Base-by-base conservation (phyloP, 768 basidiomycete genomes). In the Strobilomyces dryophilus region DNA sequence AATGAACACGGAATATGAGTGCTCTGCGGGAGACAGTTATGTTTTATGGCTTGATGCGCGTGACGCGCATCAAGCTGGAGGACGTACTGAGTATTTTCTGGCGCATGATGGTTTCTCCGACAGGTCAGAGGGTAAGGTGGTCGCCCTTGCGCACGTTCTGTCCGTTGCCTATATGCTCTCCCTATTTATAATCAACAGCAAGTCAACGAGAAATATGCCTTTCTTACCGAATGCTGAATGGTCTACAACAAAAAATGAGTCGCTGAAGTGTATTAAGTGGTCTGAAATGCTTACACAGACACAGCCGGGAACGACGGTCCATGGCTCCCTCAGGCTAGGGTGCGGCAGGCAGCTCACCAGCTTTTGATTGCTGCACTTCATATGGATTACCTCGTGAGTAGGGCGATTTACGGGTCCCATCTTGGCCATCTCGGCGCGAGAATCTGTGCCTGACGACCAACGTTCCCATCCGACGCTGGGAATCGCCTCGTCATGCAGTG, bases 291-390 rank as follows among this genome's bases (percentile, higher is more conserved):
- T 54, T 24, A n/a, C n/a, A n/a, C n/a, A n/a, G n/a, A 63, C 65
- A 83, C 80, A 8, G 78, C 69, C 4, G 83, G 81, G 62, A 77
- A 84, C 18, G 45, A 44, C 27, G 12, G 8, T 43, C 2, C 15
- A 45, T 55, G 46, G 52, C 36, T 8, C 14, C 37, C 32, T 37
- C 29, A 18, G 17, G 2, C n/a, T 37, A 31, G 12, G n/a, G 10
- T 12, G 8, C 14, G 36, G 21, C 2, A 44, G 45, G 1, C 10
- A 54, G 47, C 62, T 6, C 39, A 81, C 83, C 84, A 54, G n/a
- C n/a, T n/a, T n/a, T 86, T 85, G 45, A 85, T 78, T 7, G 85
- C 80, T 2, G 84, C 84, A 85, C 60, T 79, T 84, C 80, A 85
- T 82, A 31, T 76, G 73, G 48, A 86, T 77, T 49, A 79, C 75